Evolutionary conservation across 352 stramenopile genomes (phyloP), one percentile per base, ranked within the genome.

Genomic region (Phytophthora niederhauseri): DNA sequence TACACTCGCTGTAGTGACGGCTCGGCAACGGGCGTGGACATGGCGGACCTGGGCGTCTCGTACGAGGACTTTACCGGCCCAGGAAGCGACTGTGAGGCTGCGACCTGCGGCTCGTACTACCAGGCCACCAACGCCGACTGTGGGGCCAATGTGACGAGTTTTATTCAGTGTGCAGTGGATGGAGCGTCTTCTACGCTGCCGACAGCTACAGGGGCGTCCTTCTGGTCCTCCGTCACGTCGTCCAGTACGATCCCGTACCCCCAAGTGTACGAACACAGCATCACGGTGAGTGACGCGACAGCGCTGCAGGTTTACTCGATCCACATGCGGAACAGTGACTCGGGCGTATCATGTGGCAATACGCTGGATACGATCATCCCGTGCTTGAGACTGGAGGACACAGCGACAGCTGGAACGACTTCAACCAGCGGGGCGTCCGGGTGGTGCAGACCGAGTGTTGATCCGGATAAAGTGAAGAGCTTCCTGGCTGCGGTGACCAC

Each of bases 321-420:
- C 50, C 73, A 86, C 70, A 81, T 89, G 78, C 57, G 63, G 14
- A 66, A 74, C 51, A 61, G 41, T 31, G 59, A 75, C 30, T 48
- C 19, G 26, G 61, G 66, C 34, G 57, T 57, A 6, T 70, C 49
- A 8, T 81, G 77, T 50, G 55, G 41, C 28, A 80, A 43, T 54
- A 68, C 74, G 30, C 57, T 77, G 56, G 80, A 86, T 49, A 51
- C 63, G 1, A 76, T 89, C 41, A 77, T 85, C 28, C 80, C 80
- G 36, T 89, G 80, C 46, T 51, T 81, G 9, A 49, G 62, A 48
- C 57, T 84, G 24, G 43, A 67, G 14, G 54, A 75, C 17, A 46
- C 58, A 22, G 50, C 54, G 1, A 53, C 31, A 12, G 51, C 43
- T 2, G 22, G 43, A 9, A 53, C 54, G 7, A 19, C 51, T 20